phyloP scores from a whole-genome alignment of 495 filamentous ascomycete species.

The Bathelium albidoporum region DNA sequence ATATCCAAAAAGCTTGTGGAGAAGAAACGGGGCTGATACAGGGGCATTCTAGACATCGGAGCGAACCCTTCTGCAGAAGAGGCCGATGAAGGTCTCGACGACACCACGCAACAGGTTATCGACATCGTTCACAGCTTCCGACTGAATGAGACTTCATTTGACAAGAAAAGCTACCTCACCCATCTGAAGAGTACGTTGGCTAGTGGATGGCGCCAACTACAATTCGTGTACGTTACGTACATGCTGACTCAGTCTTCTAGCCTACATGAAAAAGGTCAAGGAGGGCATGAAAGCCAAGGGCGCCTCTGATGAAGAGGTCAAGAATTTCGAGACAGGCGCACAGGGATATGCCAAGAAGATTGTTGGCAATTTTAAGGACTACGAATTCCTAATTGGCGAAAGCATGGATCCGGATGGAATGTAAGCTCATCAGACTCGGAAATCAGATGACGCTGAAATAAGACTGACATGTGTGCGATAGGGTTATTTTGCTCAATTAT shows the following conservation, averaged over 20 bases:
- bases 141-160: slow-evolving; percentile 61
- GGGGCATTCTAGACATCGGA: slow-evolving; percentile 58
- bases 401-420: slow-evolving; percentile 88
- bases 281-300: slow-evolving; percentile 50
- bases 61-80: slow-evolving; percentile 96
- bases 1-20: not conserved
- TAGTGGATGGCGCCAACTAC: too few relatives aligned
- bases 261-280: slow-evolving; percentile 84
- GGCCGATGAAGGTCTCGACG: slow-evolving; percentile 61
- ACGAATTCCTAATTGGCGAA: slow-evolving; percentile 86
- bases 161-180: slow-evolving; percentile 71
- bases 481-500: slow-evolving; percentile 93
- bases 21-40: slow-evolving; percentile 6
- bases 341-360: slow-evolving; percentile 65
- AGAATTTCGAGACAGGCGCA: slow-evolving; percentile 67
- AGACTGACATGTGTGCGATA: slow-evolving; percentile 29
- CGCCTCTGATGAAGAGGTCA: slow-evolving; percentile 52
- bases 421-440: slow-evolving; percentile 37
- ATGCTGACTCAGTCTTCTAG: slow-evolving; percentile 32
- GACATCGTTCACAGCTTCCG: slow-evolving; percentile 92
- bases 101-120: slow-evolving; percentile 67
- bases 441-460: not conserved
- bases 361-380: slow-evolving; percentile 79
- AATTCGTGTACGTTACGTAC: too few relatives aligned
- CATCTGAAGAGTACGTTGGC: slow-evolving; percentile 67